A percentile compares a stretch with the other conserved stretches of the same genome.
Evolutionary conservation across 2,329 filamentous ascomycete genomes (phyloP).

Genomic region (Teratosphaeriaceae sp.): DNA sequence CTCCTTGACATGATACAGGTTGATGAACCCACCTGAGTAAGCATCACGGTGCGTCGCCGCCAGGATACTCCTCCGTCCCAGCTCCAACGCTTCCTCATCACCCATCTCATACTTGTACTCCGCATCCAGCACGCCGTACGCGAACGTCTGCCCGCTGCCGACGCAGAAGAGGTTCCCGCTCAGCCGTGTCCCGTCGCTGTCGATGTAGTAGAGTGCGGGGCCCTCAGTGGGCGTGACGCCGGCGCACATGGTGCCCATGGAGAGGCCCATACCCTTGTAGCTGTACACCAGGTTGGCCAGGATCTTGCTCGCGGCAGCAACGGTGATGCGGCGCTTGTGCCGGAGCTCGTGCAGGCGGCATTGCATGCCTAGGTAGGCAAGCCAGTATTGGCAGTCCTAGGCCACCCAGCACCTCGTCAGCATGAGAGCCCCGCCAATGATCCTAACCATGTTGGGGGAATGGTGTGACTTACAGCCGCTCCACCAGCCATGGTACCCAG

Average conservation of each 20-base stretch:
- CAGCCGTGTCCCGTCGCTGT: slow-evolving; percentile 90
- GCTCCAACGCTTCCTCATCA: slow-evolving; percentile 81
- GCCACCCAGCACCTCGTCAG: slow-evolving; percentile 8
- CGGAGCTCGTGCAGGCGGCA: slow-evolving; percentile 98
- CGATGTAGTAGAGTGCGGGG: slow-evolving; percentile 97
- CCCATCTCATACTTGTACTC: slow-evolving; percentile 87
- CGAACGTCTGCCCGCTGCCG: slow-evolving; percentile 95
- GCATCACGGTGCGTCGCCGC: slow-evolving; percentile 95
- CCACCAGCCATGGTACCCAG: slow-evolving; percentile 97
- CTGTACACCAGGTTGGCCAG: slow-evolving; percentile 96
- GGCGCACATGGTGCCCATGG: slow-evolving; percentile 99
- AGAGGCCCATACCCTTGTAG: slow-evolving; percentile 98
- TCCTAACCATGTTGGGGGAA: not conserved
- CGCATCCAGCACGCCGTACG: slow-evolving; percentile 94
- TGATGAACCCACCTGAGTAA: slow-evolving; percentile 98
- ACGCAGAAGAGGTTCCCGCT: slow-evolving; percentile 97
- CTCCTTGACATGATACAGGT: slow-evolving; percentile 98
- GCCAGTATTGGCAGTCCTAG: slow-evolving; percentile 98
- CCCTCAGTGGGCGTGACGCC: slow-evolving; percentile 94
- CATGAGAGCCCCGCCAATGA: not conserved
- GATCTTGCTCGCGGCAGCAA: slow-evolving; percentile 96
- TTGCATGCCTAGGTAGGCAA: slow-evolving; percentile 97
- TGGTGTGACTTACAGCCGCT: slow-evolving; percentile 60
- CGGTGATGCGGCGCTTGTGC: slow-evolving; percentile 97
- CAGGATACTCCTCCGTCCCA: slow-evolving; percentile 86